Conservation (phyloP, 2,329 filamentous ascomycete species). For the Aspergillus chevalieri region DNA sequence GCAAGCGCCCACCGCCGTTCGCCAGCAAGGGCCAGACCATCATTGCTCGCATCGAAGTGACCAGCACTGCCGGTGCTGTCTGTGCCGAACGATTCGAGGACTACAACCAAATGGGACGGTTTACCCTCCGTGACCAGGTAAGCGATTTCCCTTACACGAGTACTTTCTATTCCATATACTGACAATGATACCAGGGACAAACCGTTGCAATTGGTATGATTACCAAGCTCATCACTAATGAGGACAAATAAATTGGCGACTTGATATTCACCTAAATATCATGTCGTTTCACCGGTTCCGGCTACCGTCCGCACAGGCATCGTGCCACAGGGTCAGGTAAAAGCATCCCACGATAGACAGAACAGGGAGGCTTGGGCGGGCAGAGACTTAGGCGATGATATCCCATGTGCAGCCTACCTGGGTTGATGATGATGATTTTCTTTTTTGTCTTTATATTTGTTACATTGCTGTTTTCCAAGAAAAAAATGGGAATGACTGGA, state of each 20-base stretch:
- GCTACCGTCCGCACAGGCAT: neutral
- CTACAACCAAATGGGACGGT: slow-evolving; percentile 87
- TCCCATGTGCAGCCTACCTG: slow-evolving; percentile 15
- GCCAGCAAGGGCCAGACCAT: slow-evolving; percentile 75
- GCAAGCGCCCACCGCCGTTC: slow-evolving; percentile 87
- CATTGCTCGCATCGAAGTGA: slow-evolving; percentile 86
- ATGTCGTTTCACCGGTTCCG: slow-evolving; percentile 2
- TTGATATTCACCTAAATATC: neutral
- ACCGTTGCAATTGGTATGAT: slow-evolving; percentile 99
- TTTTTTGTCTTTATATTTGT: slow-evolving; percentile 18
- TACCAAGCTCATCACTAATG: slow-evolving; percentile 65
- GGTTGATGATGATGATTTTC: slow-evolving; percentile 27
- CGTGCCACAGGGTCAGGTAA: neutral
- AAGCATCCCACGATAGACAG: neutral
- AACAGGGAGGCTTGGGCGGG: slow-evolving; percentile 12
- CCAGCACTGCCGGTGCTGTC: slow-evolving; percentile 74
- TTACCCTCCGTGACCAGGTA: slow-evolving; percentile 84
- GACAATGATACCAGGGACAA: slow-evolving; percentile 62
- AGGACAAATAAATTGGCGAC: slow-evolving; percentile 15
- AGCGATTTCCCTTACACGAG: slow-evolving; percentile 19
- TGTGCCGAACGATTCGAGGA: slow-evolving; percentile 95
- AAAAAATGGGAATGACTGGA: slow-evolving; percentile 12
- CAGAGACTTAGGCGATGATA: slow-evolving; percentile 18
- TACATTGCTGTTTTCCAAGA: slow-evolving; percentile 11
- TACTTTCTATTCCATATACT: slow-evolving; percentile 15